Conservation (phyloP, 1,139 yeast genomes). For the Eremothecium cymbalariae region DNA sequence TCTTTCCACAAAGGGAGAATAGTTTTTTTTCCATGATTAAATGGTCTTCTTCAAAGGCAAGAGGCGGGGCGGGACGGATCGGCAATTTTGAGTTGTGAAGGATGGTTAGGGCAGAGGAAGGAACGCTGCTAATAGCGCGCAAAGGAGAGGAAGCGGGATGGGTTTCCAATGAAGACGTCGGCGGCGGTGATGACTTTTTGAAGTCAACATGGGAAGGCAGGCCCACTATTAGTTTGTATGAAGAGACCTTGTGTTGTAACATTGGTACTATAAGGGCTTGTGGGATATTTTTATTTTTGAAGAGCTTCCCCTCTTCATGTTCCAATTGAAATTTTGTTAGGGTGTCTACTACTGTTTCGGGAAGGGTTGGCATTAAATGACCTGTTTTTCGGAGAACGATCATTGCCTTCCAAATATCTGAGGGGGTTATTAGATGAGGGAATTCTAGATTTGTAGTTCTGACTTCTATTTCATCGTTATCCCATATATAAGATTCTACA, state of each 20-base stretch:
- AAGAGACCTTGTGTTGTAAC: constrained; percentile 13
- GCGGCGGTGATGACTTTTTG: too few relatives aligned
- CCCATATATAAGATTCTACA: neutral
- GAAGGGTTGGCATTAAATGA: constrained; percentile 17
- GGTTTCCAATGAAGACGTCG: too few relatives aligned
- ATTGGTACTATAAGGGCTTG: constrained; percentile 17
- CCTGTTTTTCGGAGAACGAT: constrained; percentile 16
- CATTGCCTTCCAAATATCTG: constrained; percentile 19
- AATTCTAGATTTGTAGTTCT: constrained; percentile 8
- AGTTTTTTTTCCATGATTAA: too few relatives aligned
- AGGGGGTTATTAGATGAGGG: constrained; percentile 20
- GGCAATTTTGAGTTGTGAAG: too few relatives aligned
- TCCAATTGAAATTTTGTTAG: constrained; percentile 22
- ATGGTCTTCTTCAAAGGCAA: too few relatives aligned
- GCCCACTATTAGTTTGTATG: neutral
- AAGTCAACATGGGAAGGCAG: too few relatives aligned
- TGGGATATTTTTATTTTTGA: constrained; percentile 19
- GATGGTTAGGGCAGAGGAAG: too few relatives aligned
- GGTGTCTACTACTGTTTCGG: constrained; percentile 21
- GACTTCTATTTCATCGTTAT: constrained; percentile 6
- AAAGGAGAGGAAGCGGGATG: too few relatives aligned
- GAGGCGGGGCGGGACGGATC: too few relatives aligned
- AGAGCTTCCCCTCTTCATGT: constrained; percentile 20
- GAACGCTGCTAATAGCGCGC: too few relatives aligned
- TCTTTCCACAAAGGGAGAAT: too few relatives aligned